These are phyloP conservation scores for Torulaspora indica DNA, from an alignment of 805 yeast genomes.

Conservation along the genomic window DNA sequence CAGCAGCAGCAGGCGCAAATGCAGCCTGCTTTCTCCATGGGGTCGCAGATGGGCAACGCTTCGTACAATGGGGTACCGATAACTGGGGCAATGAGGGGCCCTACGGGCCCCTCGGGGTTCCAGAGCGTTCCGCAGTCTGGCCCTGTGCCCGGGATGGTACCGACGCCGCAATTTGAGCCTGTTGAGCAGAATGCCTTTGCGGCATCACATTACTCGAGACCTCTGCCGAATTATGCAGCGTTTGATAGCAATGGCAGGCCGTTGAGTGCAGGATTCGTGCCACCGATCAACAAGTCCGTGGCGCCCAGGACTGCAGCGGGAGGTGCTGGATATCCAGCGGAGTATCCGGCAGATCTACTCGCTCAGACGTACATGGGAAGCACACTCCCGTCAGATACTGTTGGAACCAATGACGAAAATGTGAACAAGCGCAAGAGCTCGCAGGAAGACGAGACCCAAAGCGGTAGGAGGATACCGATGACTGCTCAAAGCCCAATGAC, in stretches of 20 bases:
- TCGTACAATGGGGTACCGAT: slow-evolving; percentile 3
- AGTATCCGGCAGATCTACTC: not conserved
- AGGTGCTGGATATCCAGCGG: not conserved
- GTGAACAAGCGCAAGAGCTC: not conserved
- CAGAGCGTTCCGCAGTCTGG: not conserved
- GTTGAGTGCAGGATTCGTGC: not conserved
- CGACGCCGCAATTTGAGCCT: not conserved
- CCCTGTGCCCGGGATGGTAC: not conserved
- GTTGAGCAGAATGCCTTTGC: not conserved
- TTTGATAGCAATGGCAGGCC: slow-evolving; percentile 1
- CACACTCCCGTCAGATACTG: not conserved
- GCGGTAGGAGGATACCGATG: slow-evolving; percentile 5
- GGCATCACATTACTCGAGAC: not conserved
- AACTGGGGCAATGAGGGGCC: not conserved
- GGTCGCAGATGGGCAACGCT: slow-evolving; percentile 6
- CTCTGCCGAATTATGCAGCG: not conserved
- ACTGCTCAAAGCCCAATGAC: slow-evolving; percentile 3
- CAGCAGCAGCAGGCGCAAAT: slow-evolving; percentile 7
- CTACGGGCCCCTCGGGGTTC: not conserved
- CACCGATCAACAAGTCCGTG: not conserved
- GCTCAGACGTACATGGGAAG: not conserved
- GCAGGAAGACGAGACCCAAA: slow-evolving; percentile 2
- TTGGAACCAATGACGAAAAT: slow-evolving; percentile 2
- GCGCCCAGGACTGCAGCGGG: not conserved
- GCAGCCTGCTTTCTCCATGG: slow-evolving; percentile 6